Base-by-base conservation (phyloP, 495 filamentous ascomycete genomes). In the Talaromyces adpressus region DNA sequence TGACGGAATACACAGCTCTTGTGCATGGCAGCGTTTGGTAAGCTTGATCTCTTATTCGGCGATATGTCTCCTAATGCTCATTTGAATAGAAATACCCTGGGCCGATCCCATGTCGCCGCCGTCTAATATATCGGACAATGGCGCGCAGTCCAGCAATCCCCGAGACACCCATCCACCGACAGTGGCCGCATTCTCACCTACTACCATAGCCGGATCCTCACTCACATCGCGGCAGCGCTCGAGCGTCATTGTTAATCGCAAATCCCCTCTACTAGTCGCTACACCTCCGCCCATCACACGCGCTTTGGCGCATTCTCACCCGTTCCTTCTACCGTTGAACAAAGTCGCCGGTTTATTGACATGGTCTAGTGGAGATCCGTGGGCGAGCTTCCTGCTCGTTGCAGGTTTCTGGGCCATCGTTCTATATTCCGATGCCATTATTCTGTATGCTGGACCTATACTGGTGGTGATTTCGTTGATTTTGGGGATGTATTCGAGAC, bases 381-480 rank as follows among this genome's bases (percentile, higher is more conserved):
- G 93, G 93, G 91, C 97, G 77, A 95, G 91, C 79, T 99, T 99
- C 74, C 78, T 99, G 56, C 71, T 98, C 30, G 80, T 99, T 12
- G 85, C 86, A 2, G 79, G 71, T 4, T 99, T 96, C 70, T 99
- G 94, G 94, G 87, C 84, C 0, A 72, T 88, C 7, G 87, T 90
- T 1, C 78, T 97, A 2, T 98, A 97, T 72, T 92, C 92, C 47
- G 93, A 96, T 74, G 76, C 80, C 22, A 78, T 96, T 22, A 81
- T 97, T 66, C 82, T 88, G 49, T 86, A 85, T 73, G 87, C 89
- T 2, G 95, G 95, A 6, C 94, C 94, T 14, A 78, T 97, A 54
- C 78, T 96, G 18, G 76, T 93, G 23, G 93, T 97, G 22, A 67
- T 88, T 59, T 78, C 81, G 3, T 78, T 98, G 63, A 95, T 97